Evolutionary conservation across 305 asterid species (phyloP), one percentile per base, ranked within the genome.

Genomic region (Fraxinus velutina): DNA sequence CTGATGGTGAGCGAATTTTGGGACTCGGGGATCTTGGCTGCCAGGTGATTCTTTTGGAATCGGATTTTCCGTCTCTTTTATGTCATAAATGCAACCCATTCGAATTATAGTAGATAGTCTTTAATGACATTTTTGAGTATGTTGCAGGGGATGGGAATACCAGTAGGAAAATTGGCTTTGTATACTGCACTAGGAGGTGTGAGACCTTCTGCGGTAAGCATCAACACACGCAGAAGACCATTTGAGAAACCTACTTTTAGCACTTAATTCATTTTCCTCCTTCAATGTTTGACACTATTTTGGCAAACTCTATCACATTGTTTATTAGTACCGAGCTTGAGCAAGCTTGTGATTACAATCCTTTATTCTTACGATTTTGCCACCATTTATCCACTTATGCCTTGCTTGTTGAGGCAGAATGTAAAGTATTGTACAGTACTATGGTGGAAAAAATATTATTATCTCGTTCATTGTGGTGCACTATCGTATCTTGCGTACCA

Each of bases 11-110:
- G 87, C 83, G 98, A 87, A 93, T 93, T 75, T 86, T 92, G 87
- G 98, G 98, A 78, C 97, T 93, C 3, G 98, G 98, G 1, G 98
- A 93, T 86, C 97, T 92, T 75, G 96, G 97, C 47, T 88, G 93
- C 88, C 94, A 91, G 92, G 98, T 92, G 44, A 85, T 37, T 50
- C 70, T 68, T 52, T 75, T 17, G 68, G 5, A 73, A 75, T 66
- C 72, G 33, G 64, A 33, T 34, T 27, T 27, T 12, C 74, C 36
- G 78, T 15, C 29, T 32, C 8, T 78, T 68, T 75, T 39, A 24
- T 55, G 24, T 86, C 12, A 9, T 21, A 71, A 22, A 74, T 64
- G 34, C 30, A 6, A 2, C 10, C 30, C 50, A 71, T 82, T 19
- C 2, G 77, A 60, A 22, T 6, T 68, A 22, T 37, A 13, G 57